These are phyloP conservation scores for Kingdonia uniflora DNA, from an alignment of 164 flowering plant species.

Conservation along the genomic window DNA sequence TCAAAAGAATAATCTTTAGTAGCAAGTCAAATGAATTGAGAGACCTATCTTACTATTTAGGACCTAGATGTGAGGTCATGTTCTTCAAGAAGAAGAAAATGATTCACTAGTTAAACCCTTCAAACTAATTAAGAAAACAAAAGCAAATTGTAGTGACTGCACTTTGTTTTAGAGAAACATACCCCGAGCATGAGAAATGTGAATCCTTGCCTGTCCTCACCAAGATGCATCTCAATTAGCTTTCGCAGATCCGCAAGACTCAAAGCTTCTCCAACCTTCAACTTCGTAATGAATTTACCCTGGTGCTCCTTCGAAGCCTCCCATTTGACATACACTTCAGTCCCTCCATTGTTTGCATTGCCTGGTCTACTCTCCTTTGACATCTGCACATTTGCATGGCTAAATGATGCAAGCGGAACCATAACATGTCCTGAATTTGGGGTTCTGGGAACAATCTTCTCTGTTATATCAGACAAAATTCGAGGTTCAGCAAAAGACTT, in stretches of 20 bases:
- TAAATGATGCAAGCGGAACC: constrained; percentile 10
- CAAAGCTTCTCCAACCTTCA: constrained; percentile 41
- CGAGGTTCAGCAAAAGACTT: no score
- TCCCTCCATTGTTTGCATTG: constrained; percentile 13
- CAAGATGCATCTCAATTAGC: constrained; percentile 47
- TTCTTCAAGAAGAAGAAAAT: no score
- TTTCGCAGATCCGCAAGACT: constrained; percentile 60
- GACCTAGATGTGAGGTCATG: no score
- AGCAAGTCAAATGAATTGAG: no score
- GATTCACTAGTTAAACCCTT: no score
- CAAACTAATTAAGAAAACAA: not conserved
- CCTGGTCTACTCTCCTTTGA: constrained; percentile 44
- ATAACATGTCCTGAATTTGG: constrained; percentile 4
- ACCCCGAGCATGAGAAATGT: constrained; percentile 65
- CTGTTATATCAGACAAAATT: no score
- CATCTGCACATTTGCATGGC: constrained; percentile 10
- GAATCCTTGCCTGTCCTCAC: constrained; percentile 43
- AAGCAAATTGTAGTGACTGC: not conserved
- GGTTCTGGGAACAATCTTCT: not conserved
- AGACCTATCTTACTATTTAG: no score
- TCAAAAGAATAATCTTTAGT: no score
- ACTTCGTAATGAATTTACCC: constrained; percentile 50
- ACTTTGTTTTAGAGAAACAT: not conserved
- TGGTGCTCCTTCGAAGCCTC: constrained; percentile 58
- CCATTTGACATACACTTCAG: constrained; percentile 67